These are phyloP conservation scores for Pisolithus albus DNA, from an alignment of 768 basidiomycete species.

Conservation along the genomic window DNA sequence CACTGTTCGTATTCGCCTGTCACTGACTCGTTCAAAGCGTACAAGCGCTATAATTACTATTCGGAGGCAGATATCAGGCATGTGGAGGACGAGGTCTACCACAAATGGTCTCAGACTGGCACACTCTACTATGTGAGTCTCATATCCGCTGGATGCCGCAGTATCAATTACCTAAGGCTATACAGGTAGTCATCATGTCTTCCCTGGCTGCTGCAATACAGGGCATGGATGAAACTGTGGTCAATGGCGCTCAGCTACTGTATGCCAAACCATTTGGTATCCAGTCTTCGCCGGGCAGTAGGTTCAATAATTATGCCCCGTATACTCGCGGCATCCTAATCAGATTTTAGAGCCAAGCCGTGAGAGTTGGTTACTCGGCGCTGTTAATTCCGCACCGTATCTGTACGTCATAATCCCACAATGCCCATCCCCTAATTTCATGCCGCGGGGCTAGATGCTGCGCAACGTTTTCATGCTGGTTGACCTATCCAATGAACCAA, in stretches of 20 bases:
- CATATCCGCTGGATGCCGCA: not conserved
- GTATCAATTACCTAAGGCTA: conserved; percentile 26
- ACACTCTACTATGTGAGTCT: conserved; percentile 31
- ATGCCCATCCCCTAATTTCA: too few species aligned
- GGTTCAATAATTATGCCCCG: not conserved
- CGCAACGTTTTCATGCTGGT: conserved; percentile 33
- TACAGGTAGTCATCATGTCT: conserved; percentile 47
- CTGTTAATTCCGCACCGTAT: conserved; percentile 57
- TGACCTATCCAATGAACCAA: conserved; percentile 46
- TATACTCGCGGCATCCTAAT: not conserved
- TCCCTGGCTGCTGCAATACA: conserved; percentile 70
- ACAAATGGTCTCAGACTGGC: conserved; percentile 38
- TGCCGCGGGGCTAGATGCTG: too few species aligned
- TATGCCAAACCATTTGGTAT: conserved; percentile 48
- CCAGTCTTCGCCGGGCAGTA: conserved; percentile 3
- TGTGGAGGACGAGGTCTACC: conserved; percentile 34
- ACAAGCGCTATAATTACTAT: conserved; percentile 33
- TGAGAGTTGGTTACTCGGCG: conserved; percentile 65
- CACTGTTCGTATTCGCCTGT: conserved; percentile 33
- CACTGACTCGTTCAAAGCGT: conserved; percentile 22
- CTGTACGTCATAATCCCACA: conserved; percentile 20
- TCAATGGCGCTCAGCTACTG: conserved; percentile 31
- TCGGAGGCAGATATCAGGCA: conserved; percentile 32
- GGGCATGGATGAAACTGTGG: conserved; percentile 33
- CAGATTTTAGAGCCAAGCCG: conserved; percentile 14